These are phyloP conservation scores for Micromonas commoda DNA, from an alignment of 139 green algal species.

Conservation along the genomic window DNA sequence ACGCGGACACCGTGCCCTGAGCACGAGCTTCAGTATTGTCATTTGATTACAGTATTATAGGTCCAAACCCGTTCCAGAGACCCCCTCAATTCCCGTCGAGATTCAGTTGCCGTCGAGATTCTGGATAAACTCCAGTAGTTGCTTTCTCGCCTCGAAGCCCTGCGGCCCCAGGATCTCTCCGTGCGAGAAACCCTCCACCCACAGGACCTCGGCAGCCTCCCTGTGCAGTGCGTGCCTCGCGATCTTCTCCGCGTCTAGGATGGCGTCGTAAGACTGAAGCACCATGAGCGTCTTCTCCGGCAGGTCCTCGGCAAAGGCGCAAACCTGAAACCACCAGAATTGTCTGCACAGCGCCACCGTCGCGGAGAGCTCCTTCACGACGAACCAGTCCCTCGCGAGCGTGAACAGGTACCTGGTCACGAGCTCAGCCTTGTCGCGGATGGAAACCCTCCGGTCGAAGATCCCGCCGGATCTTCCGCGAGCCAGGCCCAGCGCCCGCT, in stretches of 20 bases:
- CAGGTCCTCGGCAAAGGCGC: background rate
- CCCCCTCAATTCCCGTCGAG: too few species aligned
- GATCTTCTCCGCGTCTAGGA: background rate
- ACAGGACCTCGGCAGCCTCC: background rate
- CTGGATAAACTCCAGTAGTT: background rate
- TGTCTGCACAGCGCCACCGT: background rate
- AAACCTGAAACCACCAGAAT: slow-evolving; percentile 6
- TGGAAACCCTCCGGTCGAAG: too few species aligned
- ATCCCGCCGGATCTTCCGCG: too few species aligned
- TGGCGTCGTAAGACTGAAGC: background rate
- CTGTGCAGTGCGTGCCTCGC: background rate
- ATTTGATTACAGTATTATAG: too few species aligned
- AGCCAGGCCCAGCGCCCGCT: background rate
- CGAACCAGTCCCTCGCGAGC: background rate
- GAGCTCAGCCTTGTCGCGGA: too few species aligned
- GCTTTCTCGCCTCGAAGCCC: background rate
- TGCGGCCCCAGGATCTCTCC: background rate
- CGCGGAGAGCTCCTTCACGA: background rate
- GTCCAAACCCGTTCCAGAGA: too few species aligned
- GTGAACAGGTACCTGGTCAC: too few species aligned
- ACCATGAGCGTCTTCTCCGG: background rate
- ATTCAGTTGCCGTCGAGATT: background rate
- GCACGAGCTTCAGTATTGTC: background rate
- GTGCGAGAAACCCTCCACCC: background rate
- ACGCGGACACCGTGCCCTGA: background rate